phyloP scores from a whole-genome alignment of 768 basidiomycete species.

The Rhodotorula diobovata region DNA sequence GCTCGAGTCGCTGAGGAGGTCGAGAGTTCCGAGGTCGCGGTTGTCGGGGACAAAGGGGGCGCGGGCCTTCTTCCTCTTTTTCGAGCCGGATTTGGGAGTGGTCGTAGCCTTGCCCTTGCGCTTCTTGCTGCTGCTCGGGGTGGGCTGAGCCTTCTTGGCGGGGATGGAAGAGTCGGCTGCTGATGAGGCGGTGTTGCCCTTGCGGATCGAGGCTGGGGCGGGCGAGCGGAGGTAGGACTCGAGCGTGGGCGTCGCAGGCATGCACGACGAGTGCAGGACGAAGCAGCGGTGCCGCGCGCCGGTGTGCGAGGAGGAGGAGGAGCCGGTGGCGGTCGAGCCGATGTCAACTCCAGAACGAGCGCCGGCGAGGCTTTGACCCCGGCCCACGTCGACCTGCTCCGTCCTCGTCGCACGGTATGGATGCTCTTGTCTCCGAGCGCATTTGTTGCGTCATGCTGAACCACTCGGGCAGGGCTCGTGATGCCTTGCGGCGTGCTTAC shows the following conservation, averaged over 20 bases:
- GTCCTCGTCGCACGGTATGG: too few species aligned
- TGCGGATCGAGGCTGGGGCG: background rate
- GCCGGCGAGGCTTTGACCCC: too few species aligned
- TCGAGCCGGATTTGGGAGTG: background rate
- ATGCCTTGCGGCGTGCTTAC: too few species aligned
- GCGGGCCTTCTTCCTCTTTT: background rate
- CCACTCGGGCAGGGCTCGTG: too few species aligned
- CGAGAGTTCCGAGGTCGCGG: slow-evolving; percentile 32
- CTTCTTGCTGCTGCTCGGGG: background rate
- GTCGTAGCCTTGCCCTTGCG: background rate
- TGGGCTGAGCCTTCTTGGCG: background rate
- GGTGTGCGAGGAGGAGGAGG: too few species aligned
- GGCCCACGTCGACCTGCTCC: too few species aligned
- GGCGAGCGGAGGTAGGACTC: slow-evolving; percentile 9
- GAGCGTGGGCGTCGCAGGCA: background rate
- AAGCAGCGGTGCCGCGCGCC: too few species aligned
- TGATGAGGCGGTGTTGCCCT: background rate
- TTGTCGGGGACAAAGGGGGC: slow-evolving; percentile 11
- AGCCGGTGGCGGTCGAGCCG: too few species aligned
- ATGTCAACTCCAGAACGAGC: too few species aligned
- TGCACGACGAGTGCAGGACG: background rate
- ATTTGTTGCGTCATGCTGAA: too few species aligned
- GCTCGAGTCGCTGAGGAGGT: slow-evolving; percentile 21
- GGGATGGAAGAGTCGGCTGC: background rate
- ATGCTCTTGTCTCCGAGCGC: too few species aligned